Evolutionary conservation across 805 yeast species (phyloP).

Genomic region (Hemisphaericaspora nanyangensis): DNA sequence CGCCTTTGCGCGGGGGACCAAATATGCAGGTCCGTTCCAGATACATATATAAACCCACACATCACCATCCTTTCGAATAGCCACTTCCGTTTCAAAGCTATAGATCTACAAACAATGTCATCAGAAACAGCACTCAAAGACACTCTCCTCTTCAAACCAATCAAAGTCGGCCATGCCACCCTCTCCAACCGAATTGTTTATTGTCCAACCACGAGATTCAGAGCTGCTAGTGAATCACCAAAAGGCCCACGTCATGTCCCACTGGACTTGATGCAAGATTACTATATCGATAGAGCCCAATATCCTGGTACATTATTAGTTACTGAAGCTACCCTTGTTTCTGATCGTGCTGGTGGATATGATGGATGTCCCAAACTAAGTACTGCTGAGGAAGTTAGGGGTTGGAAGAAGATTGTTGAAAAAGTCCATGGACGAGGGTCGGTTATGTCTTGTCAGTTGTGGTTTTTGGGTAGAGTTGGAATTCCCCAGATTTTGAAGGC

Average conservation of each 20-base stretch:
- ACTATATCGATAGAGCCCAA: conserved; percentile 27
- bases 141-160: conserved; percentile 25
- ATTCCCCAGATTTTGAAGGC: conserved; percentile 19
- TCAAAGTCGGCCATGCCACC: conserved; percentile 27
- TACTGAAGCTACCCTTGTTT: conserved; percentile 30
- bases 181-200: conserved; percentile 18
- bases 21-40: too few relatives aligned
- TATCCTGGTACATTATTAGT: conserved; percentile 28
- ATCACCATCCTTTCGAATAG: too few relatives aligned
- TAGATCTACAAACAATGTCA: not conserved
- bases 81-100: too few relatives aligned
- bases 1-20: too few relatives aligned
- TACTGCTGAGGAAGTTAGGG: conserved; percentile 43
- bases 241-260: conserved; percentile 18
- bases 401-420: conserved; percentile 47
- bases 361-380: conserved; percentile 46
- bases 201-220: conserved; percentile 25
- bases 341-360: conserved; percentile 38
- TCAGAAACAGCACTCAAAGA: conserved; percentile 4
- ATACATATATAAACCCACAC: too few relatives aligned
- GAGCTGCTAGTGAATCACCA: conserved; percentile 13
- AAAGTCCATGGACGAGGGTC: conserved; percentile 45
- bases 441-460: conserved; percentile 45
- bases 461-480: conserved; percentile 48
- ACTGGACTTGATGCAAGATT: conserved; percentile 22